A percentile compares a stretch with the other conserved stretches of the same genome.
Evolutionary conservation across 495 filamentous ascomycete species (phyloP).

Genomic region (Penicillium alfredii): DNA sequence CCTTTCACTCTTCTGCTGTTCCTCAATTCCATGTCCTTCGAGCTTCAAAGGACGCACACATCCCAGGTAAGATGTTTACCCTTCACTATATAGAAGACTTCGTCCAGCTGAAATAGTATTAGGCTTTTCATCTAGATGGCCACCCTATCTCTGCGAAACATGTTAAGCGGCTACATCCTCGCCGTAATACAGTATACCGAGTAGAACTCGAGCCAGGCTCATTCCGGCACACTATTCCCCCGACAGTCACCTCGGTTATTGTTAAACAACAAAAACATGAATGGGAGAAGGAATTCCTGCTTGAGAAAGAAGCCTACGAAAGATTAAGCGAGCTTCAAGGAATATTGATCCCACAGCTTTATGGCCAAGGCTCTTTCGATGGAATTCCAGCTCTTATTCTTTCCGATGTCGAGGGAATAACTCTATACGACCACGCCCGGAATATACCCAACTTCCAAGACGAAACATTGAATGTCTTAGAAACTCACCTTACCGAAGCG

Average conservation of each 20-base stretch:
- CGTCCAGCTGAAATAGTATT: no score
- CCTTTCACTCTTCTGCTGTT: no score
- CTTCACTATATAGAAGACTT: no score
- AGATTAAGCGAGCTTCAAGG: conserved; percentile 7
- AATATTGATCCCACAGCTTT: conserved; percentile 5
- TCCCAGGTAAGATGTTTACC: no score
- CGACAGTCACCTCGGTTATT: conserved; percentile 3
- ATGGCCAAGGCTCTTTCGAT: conserved; percentile 5
- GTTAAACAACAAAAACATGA: conserved; percentile 10
- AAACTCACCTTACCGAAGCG: conserved; percentile 1
- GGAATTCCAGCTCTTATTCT: conserved; percentile 7
- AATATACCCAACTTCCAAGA: conserved; percentile 1
- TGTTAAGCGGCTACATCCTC: conserved; percentile 1
- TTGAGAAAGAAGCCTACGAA: conserved; percentile 3
- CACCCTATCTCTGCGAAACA: no score
- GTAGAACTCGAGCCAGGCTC: not conserved
- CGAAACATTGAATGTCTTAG: not conserved
- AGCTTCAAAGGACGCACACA: no score
- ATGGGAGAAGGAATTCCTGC: not conserved
- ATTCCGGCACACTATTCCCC: conserved; percentile 1
- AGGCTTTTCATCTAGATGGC: no score
- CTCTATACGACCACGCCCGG: conserved; percentile 1
- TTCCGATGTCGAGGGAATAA: conserved; percentile 5
- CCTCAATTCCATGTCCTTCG: no score
- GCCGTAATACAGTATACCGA: not conserved